Base-by-base conservation (phyloP, 768 basidiomycete genomes). In the Lentinula lateritia region DNA sequence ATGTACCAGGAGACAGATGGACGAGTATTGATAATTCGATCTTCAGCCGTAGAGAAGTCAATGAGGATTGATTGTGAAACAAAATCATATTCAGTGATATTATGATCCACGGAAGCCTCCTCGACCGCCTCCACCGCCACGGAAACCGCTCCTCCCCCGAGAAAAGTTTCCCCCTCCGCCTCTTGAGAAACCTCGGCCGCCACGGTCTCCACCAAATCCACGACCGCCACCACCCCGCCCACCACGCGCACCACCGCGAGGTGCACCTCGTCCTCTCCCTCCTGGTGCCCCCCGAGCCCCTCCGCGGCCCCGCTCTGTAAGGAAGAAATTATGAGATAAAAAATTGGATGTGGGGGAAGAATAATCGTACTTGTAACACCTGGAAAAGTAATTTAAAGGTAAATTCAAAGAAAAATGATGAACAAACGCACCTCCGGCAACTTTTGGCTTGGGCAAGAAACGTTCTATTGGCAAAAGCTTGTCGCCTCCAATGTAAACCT, bases 401-500 rank as follows among this genome's bases (percentile, higher is more conserved):
- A 59, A 46, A 53, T 23, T 20, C 43, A 6, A 32, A 20, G 20
- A 10, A 8, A 28, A 46, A 65, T 55, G 55, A 48, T 18, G 39
- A 61, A 57, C 34, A 65, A 32, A 72, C 78, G 58, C 66, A 79
- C 82, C 90, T 74, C 90, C 92, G 61, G 75, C 80, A 18, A 81
- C 78, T 79, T 97, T 98, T 58, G 96, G 95, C 78, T 94, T 98
- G 7, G 97, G 97, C 64, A 99, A 78, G 78, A 99, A 99, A 66
- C 97, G 80, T 64, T 99, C 97, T 58, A 98, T 88, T 7, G 97
- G 96, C 43, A 99, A 79, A 58, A 98, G 84, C 75, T 98, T 98
- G 78, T 99, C 97, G n/a, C 89, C 89, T 43, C 87, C 92, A 70
- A 99, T 98, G 74, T 92, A 99, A 48, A 99, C 92, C 72, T 96